Conservation (phyloP, 2,329 filamentous ascomycete species). For the Tolypocladium cylindrosporum region DNA sequence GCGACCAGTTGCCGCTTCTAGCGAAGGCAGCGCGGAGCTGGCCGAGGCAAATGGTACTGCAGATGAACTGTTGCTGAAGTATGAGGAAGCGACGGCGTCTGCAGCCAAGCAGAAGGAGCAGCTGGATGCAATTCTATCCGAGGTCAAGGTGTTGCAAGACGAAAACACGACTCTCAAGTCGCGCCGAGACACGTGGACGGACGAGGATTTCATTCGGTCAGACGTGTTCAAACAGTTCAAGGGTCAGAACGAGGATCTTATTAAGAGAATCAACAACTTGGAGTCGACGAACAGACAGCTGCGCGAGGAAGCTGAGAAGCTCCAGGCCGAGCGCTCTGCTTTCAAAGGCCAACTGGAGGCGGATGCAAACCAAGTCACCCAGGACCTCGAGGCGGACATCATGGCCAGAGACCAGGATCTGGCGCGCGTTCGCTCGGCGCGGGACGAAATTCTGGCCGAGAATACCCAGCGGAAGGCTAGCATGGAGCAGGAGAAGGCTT, state of each 20-base stretch:
- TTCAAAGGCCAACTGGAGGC: constrained; percentile 75
- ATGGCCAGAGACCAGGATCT: constrained; percentile 75
- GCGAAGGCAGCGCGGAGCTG: constrained; percentile 37
- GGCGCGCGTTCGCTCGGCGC: constrained; percentile 69
- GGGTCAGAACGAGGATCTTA: constrained; percentile 81
- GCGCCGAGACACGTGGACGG: constrained; percentile 62
- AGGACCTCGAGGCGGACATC: constrained; percentile 74
- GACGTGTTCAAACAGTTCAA: constrained; percentile 91
- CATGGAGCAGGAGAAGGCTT: constrained; percentile 64
- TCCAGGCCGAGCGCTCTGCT: constrained; percentile 73
- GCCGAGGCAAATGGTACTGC: constrained; percentile 44
- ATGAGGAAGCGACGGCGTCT: constrained; percentile 67
- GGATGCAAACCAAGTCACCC: constrained; percentile 62
- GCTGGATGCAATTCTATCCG: constrained; percentile 64
- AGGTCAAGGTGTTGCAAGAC: constrained; percentile 64
- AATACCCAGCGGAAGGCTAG: constrained; percentile 67
- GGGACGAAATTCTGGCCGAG: constrained; percentile 81
- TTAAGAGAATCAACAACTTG: constrained; percentile 82
- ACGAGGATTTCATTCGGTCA: constrained; percentile 89
- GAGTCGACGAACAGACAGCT: constrained; percentile 82
- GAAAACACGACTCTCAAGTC: constrained; percentile 67
- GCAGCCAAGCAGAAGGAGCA: constrained; percentile 83
- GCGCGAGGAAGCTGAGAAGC: constrained; percentile 73
- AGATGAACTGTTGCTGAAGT: constrained; percentile 62
- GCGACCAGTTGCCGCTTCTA: constrained; percentile 28